phyloP scores from a whole-genome alignment of 2,329 filamentous ascomycete species.

The Aphanoascus verrucosus region DNA sequence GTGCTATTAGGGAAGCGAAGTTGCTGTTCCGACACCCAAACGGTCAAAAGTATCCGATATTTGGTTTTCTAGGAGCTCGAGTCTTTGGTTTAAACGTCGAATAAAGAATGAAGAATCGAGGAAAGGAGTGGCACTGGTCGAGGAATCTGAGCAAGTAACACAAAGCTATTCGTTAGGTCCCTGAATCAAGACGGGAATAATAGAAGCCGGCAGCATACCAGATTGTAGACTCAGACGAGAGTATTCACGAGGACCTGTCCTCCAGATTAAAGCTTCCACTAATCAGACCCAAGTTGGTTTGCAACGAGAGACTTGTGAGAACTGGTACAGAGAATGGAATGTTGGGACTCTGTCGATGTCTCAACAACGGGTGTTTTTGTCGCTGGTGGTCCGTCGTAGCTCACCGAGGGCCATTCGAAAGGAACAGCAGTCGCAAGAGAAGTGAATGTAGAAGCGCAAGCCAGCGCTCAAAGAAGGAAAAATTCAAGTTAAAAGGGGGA shows the following conservation, averaged over 20 bases:
- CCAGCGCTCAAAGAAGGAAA: slow-evolving; percentile 5
- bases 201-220: slow-evolving; percentile 3
- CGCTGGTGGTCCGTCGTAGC: background rate
- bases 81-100: background rate
- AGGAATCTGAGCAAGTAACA: background rate
- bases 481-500: background rate
- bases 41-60: background rate
- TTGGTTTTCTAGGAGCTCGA: background rate
- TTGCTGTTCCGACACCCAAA: too few species aligned
- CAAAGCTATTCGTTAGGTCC: slow-evolving; percentile 1
- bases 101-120: background rate
- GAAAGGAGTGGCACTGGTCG: background rate
- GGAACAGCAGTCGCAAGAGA: background rate
- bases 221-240: background rate
- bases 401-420: background rate
- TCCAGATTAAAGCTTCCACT: background rate
- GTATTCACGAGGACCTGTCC: slow-evolving; percentile 6
- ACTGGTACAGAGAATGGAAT: background rate
- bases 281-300: background rate
- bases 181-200: background rate
- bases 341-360: background rate
- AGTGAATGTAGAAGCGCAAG: slow-evolving; percentile 11
- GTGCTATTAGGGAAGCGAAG: background rate
- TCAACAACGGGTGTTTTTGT: background rate
- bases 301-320: background rate